phyloP scores from a whole-genome alignment of 495 filamentous ascomycete genomes.

The Elasticomyces elasticus region DNA sequence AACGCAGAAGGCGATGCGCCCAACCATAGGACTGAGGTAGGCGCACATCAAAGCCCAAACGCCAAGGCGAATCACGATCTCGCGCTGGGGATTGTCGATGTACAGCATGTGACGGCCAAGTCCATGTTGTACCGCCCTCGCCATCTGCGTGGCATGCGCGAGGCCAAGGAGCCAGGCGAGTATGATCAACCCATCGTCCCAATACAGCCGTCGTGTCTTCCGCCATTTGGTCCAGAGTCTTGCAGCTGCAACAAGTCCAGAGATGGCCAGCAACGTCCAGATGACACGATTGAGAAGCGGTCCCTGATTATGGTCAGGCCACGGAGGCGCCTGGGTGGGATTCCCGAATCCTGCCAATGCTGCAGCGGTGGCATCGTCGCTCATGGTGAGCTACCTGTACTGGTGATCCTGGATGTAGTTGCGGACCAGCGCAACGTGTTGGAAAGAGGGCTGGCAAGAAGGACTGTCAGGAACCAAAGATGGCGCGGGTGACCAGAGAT shows the following conservation, averaged over 20 bases:
- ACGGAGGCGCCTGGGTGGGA: background rate
- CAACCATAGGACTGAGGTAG: slow-evolving; percentile 15
- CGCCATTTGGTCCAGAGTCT: slow-evolving; percentile 6
- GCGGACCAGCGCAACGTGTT: background rate
- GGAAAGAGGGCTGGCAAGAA: no score
- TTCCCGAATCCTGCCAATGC: background rate
- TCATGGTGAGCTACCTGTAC: background rate
- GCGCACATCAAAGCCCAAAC: slow-evolving; percentile 1
- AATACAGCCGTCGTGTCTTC: slow-evolving; percentile 13
- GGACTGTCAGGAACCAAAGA: no score
- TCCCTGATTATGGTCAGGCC: background rate
- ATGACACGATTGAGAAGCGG: slow-evolving; percentile 1
- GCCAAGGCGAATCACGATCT: slow-evolving; percentile 1
- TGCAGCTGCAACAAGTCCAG: slow-evolving; percentile 4
- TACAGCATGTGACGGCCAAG: slow-evolving; percentile 16
- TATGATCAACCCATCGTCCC: slow-evolving; percentile 14
- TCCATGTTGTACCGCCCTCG: slow-evolving; percentile 1
- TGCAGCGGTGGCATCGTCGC: background rate
- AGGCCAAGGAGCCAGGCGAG: slow-evolving; percentile 3
- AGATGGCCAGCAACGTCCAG: slow-evolving; percentile 8
- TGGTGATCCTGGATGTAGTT: background rate
- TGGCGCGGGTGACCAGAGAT: no score
- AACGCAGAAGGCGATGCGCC: slow-evolving; percentile 15
- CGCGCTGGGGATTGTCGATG: background rate
- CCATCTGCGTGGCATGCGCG: slow-evolving; percentile 8